These are phyloP conservation scores for Eucalyptus tenuipes DNA, from an alignment of 345 rosid species.

Conservation along the genomic window DNA sequence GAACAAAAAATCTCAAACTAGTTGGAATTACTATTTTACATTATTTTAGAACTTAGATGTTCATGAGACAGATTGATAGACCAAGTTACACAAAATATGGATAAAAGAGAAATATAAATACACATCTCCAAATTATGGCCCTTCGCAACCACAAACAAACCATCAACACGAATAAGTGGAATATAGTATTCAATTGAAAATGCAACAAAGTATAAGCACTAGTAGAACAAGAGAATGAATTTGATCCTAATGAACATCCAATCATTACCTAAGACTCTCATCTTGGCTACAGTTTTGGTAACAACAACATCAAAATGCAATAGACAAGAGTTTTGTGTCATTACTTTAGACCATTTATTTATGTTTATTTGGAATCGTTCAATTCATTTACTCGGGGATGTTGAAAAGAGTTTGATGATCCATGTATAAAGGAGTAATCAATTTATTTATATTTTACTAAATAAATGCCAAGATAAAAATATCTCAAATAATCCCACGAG, in stretches of 20 bases:
- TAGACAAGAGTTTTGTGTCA: slow-evolving; percentile 16
- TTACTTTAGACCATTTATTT: too few relatives aligned
- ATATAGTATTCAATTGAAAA: slow-evolving; percentile 81
- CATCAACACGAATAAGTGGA: slow-evolving; percentile 87
- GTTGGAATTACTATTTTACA: neutral
- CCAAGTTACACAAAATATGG: neutral
- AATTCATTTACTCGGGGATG: too few relatives aligned
- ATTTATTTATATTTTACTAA: too few relatives aligned
- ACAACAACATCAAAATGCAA: slow-evolving; percentile 70
- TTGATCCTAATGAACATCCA: neutral
- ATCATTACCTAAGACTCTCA: slow-evolving; percentile 69
- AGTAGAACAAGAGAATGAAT: neutral
- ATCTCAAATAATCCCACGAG: too few relatives aligned
- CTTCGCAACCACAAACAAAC: slow-evolving; percentile 89
- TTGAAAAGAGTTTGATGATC: too few relatives aligned
- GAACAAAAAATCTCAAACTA: neutral
- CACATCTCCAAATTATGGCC: slow-evolving; percentile 85
- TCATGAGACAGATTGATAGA: neutral
- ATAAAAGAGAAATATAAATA: neutral
- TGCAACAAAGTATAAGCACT: neutral
- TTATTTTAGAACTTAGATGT: neutral
- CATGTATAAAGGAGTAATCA: too few relatives aligned
- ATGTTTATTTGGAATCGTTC: too few relatives aligned
- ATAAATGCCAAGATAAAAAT: too few relatives aligned
- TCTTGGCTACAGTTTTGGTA: slow-evolving; percentile 92